Evolutionary conservation across 371 early-diverging fungal genomes (phyloP), one percentile per base, ranked within the genome.

Genomic region (Rhizopus microsporus): DNA sequence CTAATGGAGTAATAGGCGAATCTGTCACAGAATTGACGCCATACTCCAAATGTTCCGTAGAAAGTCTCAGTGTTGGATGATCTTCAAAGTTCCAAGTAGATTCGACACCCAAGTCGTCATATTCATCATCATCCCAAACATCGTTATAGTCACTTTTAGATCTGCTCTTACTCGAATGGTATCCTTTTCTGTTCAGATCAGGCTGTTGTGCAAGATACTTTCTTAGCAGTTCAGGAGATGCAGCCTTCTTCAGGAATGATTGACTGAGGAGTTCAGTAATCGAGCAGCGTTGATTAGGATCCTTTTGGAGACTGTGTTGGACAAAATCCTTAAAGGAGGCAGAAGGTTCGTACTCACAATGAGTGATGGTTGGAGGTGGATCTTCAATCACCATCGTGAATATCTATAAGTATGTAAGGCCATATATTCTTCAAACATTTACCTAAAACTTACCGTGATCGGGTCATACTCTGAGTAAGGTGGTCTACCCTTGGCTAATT

Each of bases 401-500:
- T 29, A 72, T 70, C 76, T 76, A 46, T 44, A 33, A 17, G 23
- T 15, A 29, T 33, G 8, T 44, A 15, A 59, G 7, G 13, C 16
- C 9, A 40, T 48, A 31, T 50, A 46, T 57, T n/a, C 9, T 15
- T 8, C 17, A 16, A n/a, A 56, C 39, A 6, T 31, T 51, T 60
- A n/a, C 6, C 35, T 8, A 35, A 8, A 6, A 51, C 59, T 69
- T 78, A 71, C 78, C 8, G 90, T 84, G 34, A 94, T 77, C 6
- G 95, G 94, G 65, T 95, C 96, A 54, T 88, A 84, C 45, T 96
- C 89, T 5, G 93, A 88, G 57, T 88, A 91, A 4, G 98, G 98
- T 1, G 98, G 99, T 51, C 87, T 88, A 7, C 97, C 97, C 29
- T 91, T 91, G 13, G 95, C 93, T 39, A 98, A 82, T 67, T 98